These are phyloP conservation scores for Ophiostoma sp. DNA, from an alignment of 2,329 filamentous ascomycete species.

Conservation along the genomic window DNA sequence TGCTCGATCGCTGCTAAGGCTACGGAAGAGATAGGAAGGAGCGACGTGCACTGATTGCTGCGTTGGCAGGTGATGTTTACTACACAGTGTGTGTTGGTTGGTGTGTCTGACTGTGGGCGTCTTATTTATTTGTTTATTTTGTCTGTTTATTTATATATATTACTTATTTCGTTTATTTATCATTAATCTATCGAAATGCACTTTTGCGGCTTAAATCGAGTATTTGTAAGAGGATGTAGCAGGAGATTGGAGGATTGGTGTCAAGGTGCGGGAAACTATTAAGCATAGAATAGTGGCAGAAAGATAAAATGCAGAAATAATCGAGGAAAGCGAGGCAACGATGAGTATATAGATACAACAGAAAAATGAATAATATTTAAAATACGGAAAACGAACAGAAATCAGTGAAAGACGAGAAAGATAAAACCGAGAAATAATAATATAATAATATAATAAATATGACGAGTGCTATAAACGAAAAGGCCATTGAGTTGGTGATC, in stretches of 20 bases:
- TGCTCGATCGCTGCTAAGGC: too few relatives aligned
- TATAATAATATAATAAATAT: background rate
- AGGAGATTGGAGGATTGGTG: background rate
- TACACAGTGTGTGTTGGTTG: background rate
- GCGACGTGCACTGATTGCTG: slow-evolving; percentile 10
- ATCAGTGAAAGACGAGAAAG: too few relatives aligned
- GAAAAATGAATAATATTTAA: background rate
- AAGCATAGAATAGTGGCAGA: background rate
- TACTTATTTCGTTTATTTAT: background rate
- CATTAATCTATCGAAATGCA: background rate
- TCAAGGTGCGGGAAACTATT: background rate
- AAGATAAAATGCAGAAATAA: background rate
- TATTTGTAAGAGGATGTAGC: background rate
- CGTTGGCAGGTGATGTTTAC: slow-evolving; percentile 12
- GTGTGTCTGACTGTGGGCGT: too few relatives aligned
- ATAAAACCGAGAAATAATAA: too few relatives aligned
- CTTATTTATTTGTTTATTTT: background rate
- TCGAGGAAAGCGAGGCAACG: background rate
- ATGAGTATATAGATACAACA: background rate
- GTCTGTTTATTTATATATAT: background rate
- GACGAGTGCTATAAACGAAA: background rate
- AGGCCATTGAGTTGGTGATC: background rate
- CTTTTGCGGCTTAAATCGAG: background rate
- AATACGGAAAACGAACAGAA: too few relatives aligned
- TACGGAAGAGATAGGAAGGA: background rate